Evolutionary conservation across 2,329 filamentous ascomycete genomes (phyloP).

Genomic region (Clonostachys rosea): DNA sequence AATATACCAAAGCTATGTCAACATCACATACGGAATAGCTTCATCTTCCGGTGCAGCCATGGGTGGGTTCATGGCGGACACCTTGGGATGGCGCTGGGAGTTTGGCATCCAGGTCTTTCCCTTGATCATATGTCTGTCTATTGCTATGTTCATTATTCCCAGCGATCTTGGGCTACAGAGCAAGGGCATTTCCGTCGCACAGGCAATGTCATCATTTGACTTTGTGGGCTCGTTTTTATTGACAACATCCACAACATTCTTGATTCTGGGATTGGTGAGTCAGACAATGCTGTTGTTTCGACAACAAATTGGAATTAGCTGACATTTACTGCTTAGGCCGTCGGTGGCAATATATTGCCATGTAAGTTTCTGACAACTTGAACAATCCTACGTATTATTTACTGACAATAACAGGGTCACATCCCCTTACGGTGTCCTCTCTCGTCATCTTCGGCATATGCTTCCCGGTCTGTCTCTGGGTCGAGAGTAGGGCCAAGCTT

Average conservation of each 20-base stretch:
- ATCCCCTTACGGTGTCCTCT: slow-evolving; percentile 50
- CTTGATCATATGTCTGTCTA: slow-evolving; percentile 36
- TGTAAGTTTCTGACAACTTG: too few relatives aligned
- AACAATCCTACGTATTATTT: too few relatives aligned
- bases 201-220: slow-evolving; percentile 35
- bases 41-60: slow-evolving; percentile 61
- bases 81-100: slow-evolving; percentile 69
- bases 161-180: slow-evolving; percentile 42
- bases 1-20: slow-evolving; percentile 67
- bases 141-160: slow-evolving; percentile 45
- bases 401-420: slow-evolving; percentile 34
- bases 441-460: slow-evolving; percentile 40
- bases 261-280: too few relatives aligned
- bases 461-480: slow-evolving; percentile 46
- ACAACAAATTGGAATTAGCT: too few relatives aligned
- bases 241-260: neutral
- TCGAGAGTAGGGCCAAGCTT: slow-evolving; percentile 41
- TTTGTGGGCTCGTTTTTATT: neutral
- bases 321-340: too few relatives aligned
- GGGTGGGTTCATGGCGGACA: slow-evolving; percentile 66
- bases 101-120: slow-evolving; percentile 58
- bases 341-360: neutral
- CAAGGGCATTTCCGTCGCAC: slow-evolving; percentile 52
- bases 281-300: too few relatives aligned
- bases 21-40: slow-evolving; percentile 57